These are phyloP conservation scores for Aspergillus intermedius DNA, from an alignment of 2,329 filamentous ascomycete species.

Conservation along the genomic window DNA sequence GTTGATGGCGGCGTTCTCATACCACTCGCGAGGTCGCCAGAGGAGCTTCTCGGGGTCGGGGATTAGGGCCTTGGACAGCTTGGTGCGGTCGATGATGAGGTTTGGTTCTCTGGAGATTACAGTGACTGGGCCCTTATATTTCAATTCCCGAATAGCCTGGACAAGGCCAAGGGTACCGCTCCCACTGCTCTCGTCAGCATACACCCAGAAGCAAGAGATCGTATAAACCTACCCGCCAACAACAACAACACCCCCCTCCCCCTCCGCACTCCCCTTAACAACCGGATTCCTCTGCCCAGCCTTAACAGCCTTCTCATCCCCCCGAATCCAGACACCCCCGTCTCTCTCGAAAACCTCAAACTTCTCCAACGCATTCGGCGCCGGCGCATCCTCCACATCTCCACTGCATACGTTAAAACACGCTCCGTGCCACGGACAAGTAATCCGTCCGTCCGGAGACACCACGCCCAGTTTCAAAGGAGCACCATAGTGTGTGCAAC, in stretches of 20 bases:
- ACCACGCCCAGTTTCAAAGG: slow-evolving; percentile 81
- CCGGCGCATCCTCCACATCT: slow-evolving; percentile 92
- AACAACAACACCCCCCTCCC: slow-evolving; percentile 62
- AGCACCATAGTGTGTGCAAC: slow-evolving; percentile 87
- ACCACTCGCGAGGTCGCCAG: slow-evolving; percentile 72
- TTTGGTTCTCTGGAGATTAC: slow-evolving; percentile 79
- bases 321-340: slow-evolving; percentile 76
- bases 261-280: slow-evolving; percentile 59
- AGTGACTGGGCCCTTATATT: slow-evolving; percentile 73
- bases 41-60: slow-evolving; percentile 72
- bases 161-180: slow-evolving; percentile 75
- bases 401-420: slow-evolving; percentile 88
- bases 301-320: slow-evolving; percentile 73
- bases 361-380: slow-evolving; percentile 73
- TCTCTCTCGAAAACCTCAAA: slow-evolving; percentile 78
- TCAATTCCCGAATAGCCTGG: slow-evolving; percentile 74
- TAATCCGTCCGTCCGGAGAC: slow-evolving; percentile 72
- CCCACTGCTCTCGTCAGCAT: slow-evolving; percentile 47
- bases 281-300: slow-evolving; percentile 65
- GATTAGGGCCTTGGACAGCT: slow-evolving; percentile 88
- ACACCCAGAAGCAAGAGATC: neutral
- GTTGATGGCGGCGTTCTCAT: slow-evolving; percentile 55
- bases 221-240: slow-evolving; percentile 56
- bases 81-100: slow-evolving; percentile 84
- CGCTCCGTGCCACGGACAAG: slow-evolving; percentile 95